These are phyloP conservation scores for Aspergillus intermedius DNA, from an alignment of 2,329 filamentous ascomycete genomes.

Conservation along the genomic window DNA sequence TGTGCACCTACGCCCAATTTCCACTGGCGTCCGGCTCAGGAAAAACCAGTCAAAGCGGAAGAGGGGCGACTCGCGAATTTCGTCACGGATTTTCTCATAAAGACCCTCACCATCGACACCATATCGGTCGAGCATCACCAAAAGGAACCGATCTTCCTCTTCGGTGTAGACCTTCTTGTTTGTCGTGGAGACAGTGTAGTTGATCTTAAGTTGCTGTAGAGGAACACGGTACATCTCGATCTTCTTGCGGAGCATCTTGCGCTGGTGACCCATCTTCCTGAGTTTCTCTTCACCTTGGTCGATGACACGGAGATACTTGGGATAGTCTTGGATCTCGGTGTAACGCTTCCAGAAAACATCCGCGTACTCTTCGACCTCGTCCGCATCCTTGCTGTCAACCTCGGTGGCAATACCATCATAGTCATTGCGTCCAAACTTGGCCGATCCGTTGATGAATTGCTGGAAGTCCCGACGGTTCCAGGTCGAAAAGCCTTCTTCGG, in stretches of 20 bases:
- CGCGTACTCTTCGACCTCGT: slow-evolving; percentile 84
- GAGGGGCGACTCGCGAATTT: slow-evolving; percentile 86
- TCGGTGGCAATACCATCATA: slow-evolving; percentile 81
- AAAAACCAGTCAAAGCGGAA: slow-evolving; percentile 99
- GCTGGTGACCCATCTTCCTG: slow-evolving; percentile 82
- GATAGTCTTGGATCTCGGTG: slow-evolving; percentile 80
- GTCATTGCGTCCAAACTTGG: slow-evolving; percentile 81
- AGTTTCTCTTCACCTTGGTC: slow-evolving; percentile 89
- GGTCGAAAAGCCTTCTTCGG: slow-evolving; percentile 77
- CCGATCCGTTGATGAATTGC: slow-evolving; percentile 93
- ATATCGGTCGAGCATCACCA: slow-evolving; percentile 87
- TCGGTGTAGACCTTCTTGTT: slow-evolving; percentile 99
- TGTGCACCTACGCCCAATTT: slow-evolving; percentile 86
- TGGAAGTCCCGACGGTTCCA: slow-evolving; percentile 99
- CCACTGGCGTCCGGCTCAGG: slow-evolving; percentile 83
- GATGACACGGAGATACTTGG: slow-evolving; percentile 81
- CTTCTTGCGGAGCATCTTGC: slow-evolving; percentile 90
- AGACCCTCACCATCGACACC: slow-evolving; percentile 86
- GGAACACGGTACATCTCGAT: slow-evolving; percentile 95
- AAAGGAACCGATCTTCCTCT: slow-evolving; percentile 90
- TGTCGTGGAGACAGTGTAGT: slow-evolving; percentile 96
- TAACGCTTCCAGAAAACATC: slow-evolving; percentile 97
- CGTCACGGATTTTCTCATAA: slow-evolving; percentile 92
- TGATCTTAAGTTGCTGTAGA: slow-evolving; percentile 95
- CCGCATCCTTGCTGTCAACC: slow-evolving; percentile 78